phyloP scores from a whole-genome alignment of 1,139 yeast species.

The Pichia sp. region DNA sequence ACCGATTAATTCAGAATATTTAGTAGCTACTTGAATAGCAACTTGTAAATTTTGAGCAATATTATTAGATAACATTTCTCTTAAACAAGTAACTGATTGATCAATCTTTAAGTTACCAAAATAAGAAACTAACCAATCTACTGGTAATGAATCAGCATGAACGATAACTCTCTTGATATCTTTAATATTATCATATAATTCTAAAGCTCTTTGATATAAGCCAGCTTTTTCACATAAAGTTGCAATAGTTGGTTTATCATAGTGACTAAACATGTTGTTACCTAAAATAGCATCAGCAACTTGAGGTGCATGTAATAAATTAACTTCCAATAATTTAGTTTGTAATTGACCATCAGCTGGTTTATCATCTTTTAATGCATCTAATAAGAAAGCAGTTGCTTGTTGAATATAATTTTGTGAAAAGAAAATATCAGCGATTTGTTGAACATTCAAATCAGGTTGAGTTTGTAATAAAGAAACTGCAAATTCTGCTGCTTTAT shows the following conservation, averaged over 20 bases:
- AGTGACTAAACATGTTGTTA: conserved; percentile 91
- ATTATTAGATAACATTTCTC: conserved; percentile 72
- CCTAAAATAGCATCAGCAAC: conserved; percentile 99
- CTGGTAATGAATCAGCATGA: conserved; percentile 78
- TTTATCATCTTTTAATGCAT: conserved; percentile 87
- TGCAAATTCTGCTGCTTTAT: conserved; percentile 96
- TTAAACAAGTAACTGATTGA: conserved; percentile 82
- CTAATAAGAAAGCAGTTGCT: conserved; percentile 97
- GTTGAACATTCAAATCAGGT: conserved; percentile 71
- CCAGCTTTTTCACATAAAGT: conserved; percentile 92
- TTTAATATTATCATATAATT: conserved; percentile 88
- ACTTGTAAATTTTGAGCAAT: conserved; percentile 86
- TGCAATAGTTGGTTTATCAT: conserved; percentile 91
- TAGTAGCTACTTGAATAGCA: conserved; percentile 94
- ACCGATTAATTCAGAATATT: conserved; percentile 91
- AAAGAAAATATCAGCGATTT: conserved; percentile 87
- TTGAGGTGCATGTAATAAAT: conserved; percentile 94
- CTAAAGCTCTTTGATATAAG: conserved; percentile 87
- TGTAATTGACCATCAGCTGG: conserved; percentile 97
- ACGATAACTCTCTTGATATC: conserved; percentile 94
- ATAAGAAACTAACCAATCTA: conserved; percentile 89
- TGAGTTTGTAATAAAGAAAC: conserved; percentile 67
- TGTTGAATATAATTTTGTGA: conserved; percentile 94
- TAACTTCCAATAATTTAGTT: conserved; percentile 89
- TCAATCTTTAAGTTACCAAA: conserved; percentile 94